Conservation (phyloP, 495 filamentous ascomycete genomes). For the Chaetomium cochliodes region DNA sequence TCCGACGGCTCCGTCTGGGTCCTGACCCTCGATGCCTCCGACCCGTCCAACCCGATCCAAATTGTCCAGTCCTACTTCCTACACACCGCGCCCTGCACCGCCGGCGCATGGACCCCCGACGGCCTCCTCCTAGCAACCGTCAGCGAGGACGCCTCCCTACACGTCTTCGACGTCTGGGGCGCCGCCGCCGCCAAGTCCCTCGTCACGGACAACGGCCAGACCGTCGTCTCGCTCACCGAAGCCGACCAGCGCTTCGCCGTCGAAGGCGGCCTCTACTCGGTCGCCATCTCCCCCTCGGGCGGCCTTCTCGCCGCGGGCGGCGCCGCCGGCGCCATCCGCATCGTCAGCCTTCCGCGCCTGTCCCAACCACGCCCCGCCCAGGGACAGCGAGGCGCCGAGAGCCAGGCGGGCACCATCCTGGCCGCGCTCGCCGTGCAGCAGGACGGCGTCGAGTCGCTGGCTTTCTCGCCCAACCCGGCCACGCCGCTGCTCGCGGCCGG, state of each 20-base stretch:
- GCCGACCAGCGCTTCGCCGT: conserved; percentile 87
- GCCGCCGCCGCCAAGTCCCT: conserved; percentile 73
- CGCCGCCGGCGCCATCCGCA: conserved; percentile 75
- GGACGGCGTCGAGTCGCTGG: conserved; percentile 74
- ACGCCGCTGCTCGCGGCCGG: conserved; percentile 77
- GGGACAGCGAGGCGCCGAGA: conserved; percentile 43
- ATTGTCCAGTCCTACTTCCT: conserved; percentile 89
- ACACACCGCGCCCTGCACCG: conserved; percentile 82
- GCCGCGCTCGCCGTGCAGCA: conserved; percentile 63
- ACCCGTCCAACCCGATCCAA: conserved; percentile 57
- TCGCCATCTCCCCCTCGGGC: conserved; percentile 75
- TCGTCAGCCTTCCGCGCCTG: conserved; percentile 79
- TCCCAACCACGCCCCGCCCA: conserved; percentile 13
- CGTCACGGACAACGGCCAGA: conserved; percentile 64
- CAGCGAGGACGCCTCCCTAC: conserved; percentile 81
- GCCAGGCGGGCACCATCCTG: conserved; percentile 77
- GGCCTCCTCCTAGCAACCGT: conserved; percentile 88
- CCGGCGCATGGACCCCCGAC: conserved; percentile 86
- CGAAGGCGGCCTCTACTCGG: conserved; percentile 84
- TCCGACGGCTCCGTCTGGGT: conserved; percentile 96
- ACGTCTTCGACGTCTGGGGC: conserved; percentile 91
- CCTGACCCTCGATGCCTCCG: conserved; percentile 70
- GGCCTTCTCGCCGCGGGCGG: conserved; percentile 83
- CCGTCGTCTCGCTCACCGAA: conserved; percentile 76
- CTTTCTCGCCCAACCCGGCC: conserved; percentile 60